A percentile compares a stretch with the other conserved stretches of the same genome.
Conservation (phyloP, 2,329 filamentous ascomycete species). For the Colletotrichum phormii region DNA sequence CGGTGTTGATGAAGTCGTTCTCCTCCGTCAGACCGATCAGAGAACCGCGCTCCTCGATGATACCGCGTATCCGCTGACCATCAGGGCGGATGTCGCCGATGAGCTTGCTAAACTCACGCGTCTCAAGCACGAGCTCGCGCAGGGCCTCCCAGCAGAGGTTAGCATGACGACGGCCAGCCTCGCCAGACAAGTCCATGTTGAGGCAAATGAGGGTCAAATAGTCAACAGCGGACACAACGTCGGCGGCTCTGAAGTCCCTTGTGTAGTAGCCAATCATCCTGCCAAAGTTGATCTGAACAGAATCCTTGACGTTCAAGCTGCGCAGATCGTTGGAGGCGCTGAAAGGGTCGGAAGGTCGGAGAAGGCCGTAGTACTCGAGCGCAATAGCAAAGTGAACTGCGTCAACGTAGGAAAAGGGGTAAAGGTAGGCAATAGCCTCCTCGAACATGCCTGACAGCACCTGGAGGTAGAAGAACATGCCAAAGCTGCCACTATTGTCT, state of each 20-base stretch:
- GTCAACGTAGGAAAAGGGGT: conserved; percentile 90
- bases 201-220: conserved; percentile 93
- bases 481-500: conserved; percentile 81
- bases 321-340: conserved; percentile 78
- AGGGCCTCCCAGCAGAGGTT: conserved; percentile 91
- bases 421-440: conserved; percentile 90
- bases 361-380: conserved; percentile 87
- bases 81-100: conserved; percentile 92
- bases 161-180: conserved; percentile 80
- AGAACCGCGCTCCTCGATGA: conserved; percentile 85
- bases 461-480: conserved; percentile 94
- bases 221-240: conserved; percentile 90
- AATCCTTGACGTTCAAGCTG: conserved; percentile 73
- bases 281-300: conserved; percentile 92
- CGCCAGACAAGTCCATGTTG: conserved; percentile 83
- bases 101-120: conserved; percentile 92
- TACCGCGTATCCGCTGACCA: conserved; percentile 84
- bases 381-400: conserved; percentile 95
- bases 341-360: conserved; percentile 86
- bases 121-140: conserved; percentile 95
- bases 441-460: conserved; percentile 94
- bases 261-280: conserved; percentile 96
- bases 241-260: conserved; percentile 90
- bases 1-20: conserved; percentile 88
- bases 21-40: conserved; percentile 85